Evolutionary conservation across 2,329 filamentous ascomycete genomes (phyloP).

Genomic region (Aspergillus sclerotialis): DNA sequence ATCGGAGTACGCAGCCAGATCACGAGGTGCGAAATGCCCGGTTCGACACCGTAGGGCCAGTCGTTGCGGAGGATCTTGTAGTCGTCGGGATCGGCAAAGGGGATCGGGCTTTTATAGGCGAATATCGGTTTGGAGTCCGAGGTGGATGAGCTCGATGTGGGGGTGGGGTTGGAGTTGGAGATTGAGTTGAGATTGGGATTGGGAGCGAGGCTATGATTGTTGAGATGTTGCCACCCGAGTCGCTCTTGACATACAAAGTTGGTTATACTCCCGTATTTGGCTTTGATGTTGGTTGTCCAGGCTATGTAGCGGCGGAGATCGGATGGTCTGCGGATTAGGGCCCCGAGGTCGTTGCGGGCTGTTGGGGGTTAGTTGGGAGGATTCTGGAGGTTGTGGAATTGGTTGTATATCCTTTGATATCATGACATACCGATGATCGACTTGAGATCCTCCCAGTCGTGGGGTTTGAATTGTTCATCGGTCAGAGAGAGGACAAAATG

Average conservation of each 20-base stretch:
- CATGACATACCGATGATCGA: constrained; percentile 43
- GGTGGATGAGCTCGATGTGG: constrained; percentile 15
- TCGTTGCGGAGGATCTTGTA: constrained; percentile 55
- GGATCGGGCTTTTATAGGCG: constrained; percentile 38
- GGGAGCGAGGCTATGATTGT: too few species aligned
- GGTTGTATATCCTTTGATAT: constrained; percentile 4
- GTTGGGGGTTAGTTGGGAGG: constrained; percentile 5
- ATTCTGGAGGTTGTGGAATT: constrained; percentile 1
- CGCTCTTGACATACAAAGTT: constrained; percentile 51
- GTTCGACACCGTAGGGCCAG: constrained; percentile 55
- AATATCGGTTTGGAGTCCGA: constrained; percentile 31
- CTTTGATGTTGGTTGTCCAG: constrained; percentile 50
- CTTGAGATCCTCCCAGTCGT: constrained; percentile 47
- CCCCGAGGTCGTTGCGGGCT: constrained; percentile 47
- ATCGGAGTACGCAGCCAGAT: constrained; percentile 52
- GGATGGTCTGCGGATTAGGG: constrained; percentile 53
- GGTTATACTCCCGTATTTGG: constrained; percentile 49
- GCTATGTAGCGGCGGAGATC: constrained; percentile 53
- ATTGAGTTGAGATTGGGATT: constrained; percentile 5
- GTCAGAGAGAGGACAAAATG: constrained; percentile 42
- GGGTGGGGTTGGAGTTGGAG: constrained; percentile 9
- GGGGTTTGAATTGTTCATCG: constrained; percentile 46
- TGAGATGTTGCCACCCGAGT: constrained; percentile 46
- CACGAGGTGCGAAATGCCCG: constrained; percentile 50
- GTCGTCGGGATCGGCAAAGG: constrained; percentile 49